Base-by-base conservation (phyloP, 1,139 yeast species). In the Diutina pseudorugosa region DNA sequence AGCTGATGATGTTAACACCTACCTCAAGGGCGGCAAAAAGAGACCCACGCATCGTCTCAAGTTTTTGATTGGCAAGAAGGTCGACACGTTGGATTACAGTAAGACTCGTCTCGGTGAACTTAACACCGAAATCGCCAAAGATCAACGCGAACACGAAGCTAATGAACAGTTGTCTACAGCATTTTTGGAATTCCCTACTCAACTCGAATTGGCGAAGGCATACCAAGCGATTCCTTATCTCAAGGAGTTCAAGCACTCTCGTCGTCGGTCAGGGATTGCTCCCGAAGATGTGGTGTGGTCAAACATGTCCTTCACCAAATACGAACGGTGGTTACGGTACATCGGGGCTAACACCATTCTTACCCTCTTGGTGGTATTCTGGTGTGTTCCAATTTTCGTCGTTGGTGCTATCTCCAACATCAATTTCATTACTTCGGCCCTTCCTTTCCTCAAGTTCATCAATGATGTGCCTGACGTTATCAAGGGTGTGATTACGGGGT, bases 361-460 rank as follows among this genome's bases (percentile, higher is more conserved):
- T 57, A 64, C 73, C 45, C 73, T 80, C 3, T 66, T 84, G 58
- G 75, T 87, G 52, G 71, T 86, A 19, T 81, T 87, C 59, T 88
- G 95, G 95, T 84, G 94, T 41, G 75, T 88, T 56, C 96, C 96
- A 1, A 93, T 87, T 14, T 88, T 95, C 4, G 82, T 87, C 56
- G 86, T 88, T 23, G 94, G 95, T 67, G 72, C 82, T 54, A 79
- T 88, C 54, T 84, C 95, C 16, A 88, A 88, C 61, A 71, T 86
- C 51, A 82, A 83, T 53, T 82, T 79, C 60, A 73, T 88, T 58
- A 73, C 73, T n/a, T 62, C 69, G 49, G 80, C 82, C 60, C 71
- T 86, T 50, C 84, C 74, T 11, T 84, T 81, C 68, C 72, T 88
- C 60, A 69, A 68, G 41, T 86, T 85, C 69, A 75, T 88, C 55